Conservation (phyloP, 148 eudicot genomes). For the Rhododendron henanense region DNA sequence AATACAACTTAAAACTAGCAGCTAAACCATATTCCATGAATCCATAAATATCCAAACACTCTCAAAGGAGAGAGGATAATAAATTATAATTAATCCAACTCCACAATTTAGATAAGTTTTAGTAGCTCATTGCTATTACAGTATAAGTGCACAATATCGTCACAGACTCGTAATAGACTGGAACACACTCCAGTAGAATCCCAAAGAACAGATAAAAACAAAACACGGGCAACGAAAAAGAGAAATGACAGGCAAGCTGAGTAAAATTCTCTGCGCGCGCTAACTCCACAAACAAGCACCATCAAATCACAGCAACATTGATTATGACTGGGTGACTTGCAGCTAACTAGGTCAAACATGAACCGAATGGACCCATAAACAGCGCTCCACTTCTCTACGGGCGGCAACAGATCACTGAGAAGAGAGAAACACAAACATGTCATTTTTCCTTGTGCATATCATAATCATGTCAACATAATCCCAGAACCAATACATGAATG, state of each 20-base stretch:
- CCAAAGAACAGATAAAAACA: neutral
- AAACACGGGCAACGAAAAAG: neutral
- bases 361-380: neutral
- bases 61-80: neutral
- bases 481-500: neutral
- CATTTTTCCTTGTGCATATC: neutral
- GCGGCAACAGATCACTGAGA: slow-evolving; percentile 6
- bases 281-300: neutral
- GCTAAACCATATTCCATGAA: neutral
- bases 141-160: neutral
- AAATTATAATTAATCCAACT: neutral
- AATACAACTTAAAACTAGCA: neutral
- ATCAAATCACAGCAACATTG: neutral
- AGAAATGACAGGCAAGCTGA: neutral
- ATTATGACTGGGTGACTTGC: neutral
- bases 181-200: neutral
- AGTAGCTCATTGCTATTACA: neutral
- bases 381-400: neutral
- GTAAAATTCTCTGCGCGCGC: neutral
- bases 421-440: neutral
- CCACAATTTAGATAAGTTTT: neutral
- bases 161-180: neutral
- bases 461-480: neutral
- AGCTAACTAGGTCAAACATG: neutral
- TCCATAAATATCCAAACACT: neutral